Conservation (phyloP, 352 stramenopile species). For the Phytophthora colocasiae region DNA sequence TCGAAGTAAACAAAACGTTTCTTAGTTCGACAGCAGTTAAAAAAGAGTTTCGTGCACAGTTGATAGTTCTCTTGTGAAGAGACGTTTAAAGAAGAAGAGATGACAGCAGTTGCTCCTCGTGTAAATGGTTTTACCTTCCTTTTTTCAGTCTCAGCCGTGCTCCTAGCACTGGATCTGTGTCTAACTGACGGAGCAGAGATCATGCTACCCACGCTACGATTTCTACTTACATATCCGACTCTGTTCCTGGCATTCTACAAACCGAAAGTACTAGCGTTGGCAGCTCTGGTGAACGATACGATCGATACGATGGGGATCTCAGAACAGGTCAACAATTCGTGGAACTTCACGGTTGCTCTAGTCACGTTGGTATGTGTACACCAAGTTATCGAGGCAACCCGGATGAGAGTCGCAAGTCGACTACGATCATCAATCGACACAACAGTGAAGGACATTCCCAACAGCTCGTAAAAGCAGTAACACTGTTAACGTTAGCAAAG, state of each 20-base stretch:
- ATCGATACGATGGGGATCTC: slow-evolving; percentile 27
- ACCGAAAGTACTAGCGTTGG: slow-evolving; percentile 33
- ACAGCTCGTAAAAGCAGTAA: neutral
- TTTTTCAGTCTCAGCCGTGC: slow-evolving; percentile 5
- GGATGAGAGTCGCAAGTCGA: slow-evolving; percentile 5
- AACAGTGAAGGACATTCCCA: neutral
- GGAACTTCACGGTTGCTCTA: slow-evolving; percentile 41
- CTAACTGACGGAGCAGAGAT: slow-evolving; percentile 5
- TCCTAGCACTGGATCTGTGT: slow-evolving; percentile 11
- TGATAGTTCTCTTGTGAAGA: too few relatives aligned
- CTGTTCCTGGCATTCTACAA: slow-evolving; percentile 45
- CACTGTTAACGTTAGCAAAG: neutral
- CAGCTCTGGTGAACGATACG: slow-evolving; percentile 1
- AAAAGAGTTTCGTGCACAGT: too few relatives aligned
- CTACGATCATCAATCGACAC: slow-evolving; percentile 9
- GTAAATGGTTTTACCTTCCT: neutral
- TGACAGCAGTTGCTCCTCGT: too few relatives aligned
- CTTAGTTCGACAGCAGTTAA: too few relatives aligned
- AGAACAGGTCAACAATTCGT: slow-evolving; percentile 39
- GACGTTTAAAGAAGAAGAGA: too few relatives aligned
- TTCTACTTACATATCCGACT: slow-evolving; percentile 31
- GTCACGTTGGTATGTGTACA: slow-evolving; percentile 44
- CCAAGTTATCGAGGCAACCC: slow-evolving; percentile 39
- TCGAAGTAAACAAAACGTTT: too few relatives aligned
- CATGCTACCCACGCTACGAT: slow-evolving; percentile 16